phyloP scores from a whole-genome alignment of 495 filamentous ascomycete species.

The Sabuloglossum arenarium region DNA sequence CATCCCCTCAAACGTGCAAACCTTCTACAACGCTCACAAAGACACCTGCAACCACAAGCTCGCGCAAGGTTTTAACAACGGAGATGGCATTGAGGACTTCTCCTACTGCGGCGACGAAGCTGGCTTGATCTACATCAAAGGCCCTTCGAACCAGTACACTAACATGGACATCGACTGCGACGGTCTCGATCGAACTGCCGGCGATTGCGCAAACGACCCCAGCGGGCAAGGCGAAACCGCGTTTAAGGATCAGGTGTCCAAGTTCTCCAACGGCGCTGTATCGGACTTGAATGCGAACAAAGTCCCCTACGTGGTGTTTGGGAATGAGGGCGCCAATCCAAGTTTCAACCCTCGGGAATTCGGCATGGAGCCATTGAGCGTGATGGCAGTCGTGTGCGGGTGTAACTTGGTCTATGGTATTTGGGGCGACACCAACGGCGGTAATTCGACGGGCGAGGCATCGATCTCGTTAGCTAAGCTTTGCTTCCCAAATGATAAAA shows the following conservation, averaged over 20 bases:
- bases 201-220: conserved; percentile 27
- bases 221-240: conserved; percentile 32
- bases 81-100: conserved; percentile 1
- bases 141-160: conserved; percentile 4
- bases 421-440: conserved; percentile 46
- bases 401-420: conserved; percentile 40
- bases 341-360: conserved; percentile 29
- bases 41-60: conserved; percentile 2
- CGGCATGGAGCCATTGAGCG: conserved; percentile 35
- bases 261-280: conserved; percentile 21
- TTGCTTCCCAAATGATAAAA: conserved; percentile 26
- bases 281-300: conserved; percentile 36
- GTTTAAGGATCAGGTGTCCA: conserved; percentile 26
- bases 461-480: conserved; percentile 33
- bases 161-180: conserved; percentile 55
- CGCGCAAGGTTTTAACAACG: too few species aligned
- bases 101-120: conserved; percentile 10
- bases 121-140: conserved; percentile 4
- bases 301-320: conserved; percentile 46
- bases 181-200: conserved; percentile 26
- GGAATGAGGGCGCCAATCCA: conserved; percentile 25
- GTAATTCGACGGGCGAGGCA: conserved; percentile 30
- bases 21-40: conserved; percentile 7
- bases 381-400: conserved; percentile 42
- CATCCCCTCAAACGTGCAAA: conserved; percentile 6